These are phyloP conservation scores for Aspergillus sp. DNA, from an alignment of 2,329 filamentous ascomycete genomes.

Conservation along the genomic window DNA sequence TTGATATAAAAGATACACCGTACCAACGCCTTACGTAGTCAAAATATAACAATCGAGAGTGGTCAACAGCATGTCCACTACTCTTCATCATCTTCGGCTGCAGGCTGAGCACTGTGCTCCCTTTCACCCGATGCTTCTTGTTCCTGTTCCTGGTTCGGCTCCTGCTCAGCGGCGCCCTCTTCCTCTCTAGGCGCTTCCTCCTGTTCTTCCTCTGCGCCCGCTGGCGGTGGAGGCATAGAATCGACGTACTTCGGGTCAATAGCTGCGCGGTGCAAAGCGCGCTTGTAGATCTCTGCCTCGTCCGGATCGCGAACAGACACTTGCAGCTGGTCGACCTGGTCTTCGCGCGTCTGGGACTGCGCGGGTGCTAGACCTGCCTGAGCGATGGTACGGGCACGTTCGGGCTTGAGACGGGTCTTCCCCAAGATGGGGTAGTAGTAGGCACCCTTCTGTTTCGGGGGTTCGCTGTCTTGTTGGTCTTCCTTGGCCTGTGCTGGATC, in stretches of 20 bases:
- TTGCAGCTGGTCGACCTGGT: conserved; percentile 47
- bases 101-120: conserved; percentile 4
- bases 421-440: conserved; percentile 56
- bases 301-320: conserved; percentile 44
- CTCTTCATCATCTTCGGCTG: conserved; percentile 12
- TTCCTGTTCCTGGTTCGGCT: conserved; percentile 1
- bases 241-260: conserved; percentile 39
- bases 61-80: conserved; percentile 5
- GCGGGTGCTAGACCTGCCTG: conserved; percentile 34
- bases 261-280: conserved; percentile 37
- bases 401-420: conserved; percentile 48
- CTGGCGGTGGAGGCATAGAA: conserved; percentile 26
- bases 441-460: conserved; percentile 43
- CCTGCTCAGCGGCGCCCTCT: conserved; percentile 2
- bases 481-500: conserved; percentile 35
- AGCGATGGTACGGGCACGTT: conserved; percentile 37
- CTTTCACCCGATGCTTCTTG: conserved; percentile 1
- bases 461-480: conserved; percentile 4
- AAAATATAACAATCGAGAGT: not conserved
- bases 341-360: conserved; percentile 33
- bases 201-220: conserved; percentile 7
- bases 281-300: conserved; percentile 42
- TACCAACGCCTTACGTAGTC: not conserved
- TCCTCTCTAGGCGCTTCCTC: conserved; percentile 3
- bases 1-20: not conserved